Percentiles rank a stretch among this genome's conserved stretches.
Evolutionary conservation across 345 rosid genomes (phyloP).

Genomic region (Citrus inodora): DNA sequence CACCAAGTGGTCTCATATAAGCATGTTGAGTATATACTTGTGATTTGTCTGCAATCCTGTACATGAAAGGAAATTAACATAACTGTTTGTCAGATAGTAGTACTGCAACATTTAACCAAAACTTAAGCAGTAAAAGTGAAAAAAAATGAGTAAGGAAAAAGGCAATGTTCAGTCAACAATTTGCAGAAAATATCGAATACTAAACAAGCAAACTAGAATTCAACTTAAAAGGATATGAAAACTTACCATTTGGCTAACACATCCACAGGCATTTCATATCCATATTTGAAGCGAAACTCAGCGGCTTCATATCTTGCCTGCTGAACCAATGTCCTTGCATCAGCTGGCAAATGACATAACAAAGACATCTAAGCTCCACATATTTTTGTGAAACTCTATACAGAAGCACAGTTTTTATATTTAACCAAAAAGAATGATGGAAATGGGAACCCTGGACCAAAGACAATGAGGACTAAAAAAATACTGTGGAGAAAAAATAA

Average conservation of each 20-base stretch:
- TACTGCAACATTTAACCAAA: background rate
- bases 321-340: constrained; percentile 95
- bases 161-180: background rate
- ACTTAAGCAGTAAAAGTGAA: background rate
- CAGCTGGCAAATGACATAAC: constrained; percentile 52
- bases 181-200: background rate
- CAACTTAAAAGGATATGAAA: background rate
- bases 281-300: constrained; percentile 90
- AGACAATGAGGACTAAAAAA: background rate
- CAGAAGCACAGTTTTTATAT: background rate
- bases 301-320: constrained; percentile 99
- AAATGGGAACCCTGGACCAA: background rate
- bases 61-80: background rate
- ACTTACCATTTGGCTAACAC: constrained; percentile 71
- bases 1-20: constrained; percentile 99
- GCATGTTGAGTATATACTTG: constrained; percentile 99
- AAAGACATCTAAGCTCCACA: constrained; percentile 5
- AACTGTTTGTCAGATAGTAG: background rate
- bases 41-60: constrained; percentile 96
- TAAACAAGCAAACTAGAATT: background rate
- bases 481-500: background rate
- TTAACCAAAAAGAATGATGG: background rate
- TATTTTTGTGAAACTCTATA: background rate
- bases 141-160: background rate
- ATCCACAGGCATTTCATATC: constrained; percentile 98